Conservation (phyloP, 1,139 yeast genomes). For the Scheffersomyces cryptocercus region DNA sequence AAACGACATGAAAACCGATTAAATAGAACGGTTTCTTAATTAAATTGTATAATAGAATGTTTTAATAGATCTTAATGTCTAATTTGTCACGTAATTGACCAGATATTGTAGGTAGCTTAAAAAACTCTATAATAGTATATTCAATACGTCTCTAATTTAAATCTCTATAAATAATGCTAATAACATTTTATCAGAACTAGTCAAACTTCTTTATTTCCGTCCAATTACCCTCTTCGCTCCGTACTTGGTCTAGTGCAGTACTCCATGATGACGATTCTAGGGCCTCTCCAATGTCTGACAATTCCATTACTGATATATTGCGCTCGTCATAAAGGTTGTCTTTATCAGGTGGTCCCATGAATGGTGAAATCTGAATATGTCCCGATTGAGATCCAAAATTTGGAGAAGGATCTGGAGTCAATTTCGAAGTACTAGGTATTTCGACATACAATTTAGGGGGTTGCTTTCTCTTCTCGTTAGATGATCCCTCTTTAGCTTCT, state of each 20-base stretch:
- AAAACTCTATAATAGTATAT: no score
- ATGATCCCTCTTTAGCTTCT: slow-evolving; percentile 1
- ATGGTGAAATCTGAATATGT: slow-evolving; percentile 8
- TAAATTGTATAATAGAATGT: background rate
- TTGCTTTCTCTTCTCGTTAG: slow-evolving; percentile 6
- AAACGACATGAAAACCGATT: slow-evolving; percentile 66
- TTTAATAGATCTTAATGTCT: no score
- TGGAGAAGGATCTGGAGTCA: slow-evolving; percentile 1
- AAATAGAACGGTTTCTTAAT: slow-evolving; percentile 4
- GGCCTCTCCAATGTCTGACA: slow-evolving; percentile 25
- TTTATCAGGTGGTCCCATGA: slow-evolving; percentile 4
- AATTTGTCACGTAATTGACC: no score
- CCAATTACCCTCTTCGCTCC: background rate
- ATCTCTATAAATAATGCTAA: no score
- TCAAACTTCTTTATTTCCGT: no score
- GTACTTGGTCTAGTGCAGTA: slow-evolving; percentile 16
- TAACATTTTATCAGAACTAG: no score
- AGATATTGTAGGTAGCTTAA: no score
- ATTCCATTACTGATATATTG: slow-evolving; percentile 21
- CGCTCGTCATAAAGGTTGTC: slow-evolving; percentile 7
- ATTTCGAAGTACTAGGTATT: slow-evolving; percentile 12
- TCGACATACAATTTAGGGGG: slow-evolving; percentile 22
- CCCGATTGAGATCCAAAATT: slow-evolving; percentile 3
- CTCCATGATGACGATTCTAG: slow-evolving; percentile 31
- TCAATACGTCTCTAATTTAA: no score